Evolutionary conservation across 345 rosid genomes (phyloP).

Genomic region (Melaleuca quinquenervia): DNA sequence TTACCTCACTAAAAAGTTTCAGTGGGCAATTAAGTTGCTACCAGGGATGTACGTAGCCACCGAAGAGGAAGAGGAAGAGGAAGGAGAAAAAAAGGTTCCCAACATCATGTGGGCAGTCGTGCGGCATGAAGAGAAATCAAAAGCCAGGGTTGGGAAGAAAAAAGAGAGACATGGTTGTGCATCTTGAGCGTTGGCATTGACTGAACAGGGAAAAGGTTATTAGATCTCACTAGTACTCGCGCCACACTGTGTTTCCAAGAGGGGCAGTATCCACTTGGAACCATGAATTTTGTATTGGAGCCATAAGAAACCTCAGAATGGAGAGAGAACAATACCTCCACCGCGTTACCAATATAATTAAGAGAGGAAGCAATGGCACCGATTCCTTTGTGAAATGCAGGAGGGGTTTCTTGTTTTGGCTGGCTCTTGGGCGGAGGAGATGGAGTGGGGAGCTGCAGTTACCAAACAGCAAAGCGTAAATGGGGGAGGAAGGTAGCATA

Average conservation of each 20-base stretch:
- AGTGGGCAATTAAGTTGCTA: not conserved
- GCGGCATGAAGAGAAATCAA: not conserved
- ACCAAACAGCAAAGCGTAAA: not conserved
- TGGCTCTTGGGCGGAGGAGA: constrained; percentile 11
- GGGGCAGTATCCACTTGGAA: not conserved
- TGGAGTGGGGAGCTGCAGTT: constrained; percentile 18
- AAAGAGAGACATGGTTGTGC: not conserved
- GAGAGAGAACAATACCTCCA: constrained; percentile 44
- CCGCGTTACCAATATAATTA: constrained; percentile 56
- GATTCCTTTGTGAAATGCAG: constrained; percentile 55
- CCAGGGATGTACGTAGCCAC: not conserved
- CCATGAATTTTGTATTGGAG: not conserved
- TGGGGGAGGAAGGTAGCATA: not conserved
- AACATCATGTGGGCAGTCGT: not conserved
- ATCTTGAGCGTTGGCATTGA: not conserved
- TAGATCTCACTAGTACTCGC: not conserved
- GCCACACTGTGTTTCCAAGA: not conserved
- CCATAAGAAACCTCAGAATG: not conserved
- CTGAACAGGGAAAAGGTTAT: not conserved
- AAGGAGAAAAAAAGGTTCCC: not conserved
- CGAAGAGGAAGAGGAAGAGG: not conserved
- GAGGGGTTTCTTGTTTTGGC: constrained; percentile 29
- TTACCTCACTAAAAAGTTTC: not conserved
- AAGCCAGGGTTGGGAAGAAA: not conserved
- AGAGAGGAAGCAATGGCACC: constrained; percentile 63